phyloP scores from a whole-genome alignment of 1,284 basidiomycete species.

The Neonothopanus nambi region DNA sequence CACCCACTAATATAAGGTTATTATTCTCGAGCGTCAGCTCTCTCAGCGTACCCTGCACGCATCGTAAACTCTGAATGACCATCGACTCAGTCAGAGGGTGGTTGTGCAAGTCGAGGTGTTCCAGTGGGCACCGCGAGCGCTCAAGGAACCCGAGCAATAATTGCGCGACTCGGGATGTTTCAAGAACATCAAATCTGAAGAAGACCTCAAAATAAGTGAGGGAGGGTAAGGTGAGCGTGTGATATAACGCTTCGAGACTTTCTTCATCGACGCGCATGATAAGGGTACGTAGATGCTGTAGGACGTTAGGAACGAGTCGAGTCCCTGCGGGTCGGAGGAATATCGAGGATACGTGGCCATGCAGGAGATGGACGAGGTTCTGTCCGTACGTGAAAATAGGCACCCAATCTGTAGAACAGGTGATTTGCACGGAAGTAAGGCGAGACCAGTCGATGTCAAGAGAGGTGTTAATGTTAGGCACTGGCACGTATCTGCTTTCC shows the following conservation, averaged over 20 bases:
- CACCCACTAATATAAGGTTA: not conserved
- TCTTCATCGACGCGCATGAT: not conserved
- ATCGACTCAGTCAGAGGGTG: not conserved
- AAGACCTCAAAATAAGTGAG: slow-evolving; percentile 10
- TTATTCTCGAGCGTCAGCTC: not conserved
- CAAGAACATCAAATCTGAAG: not conserved
- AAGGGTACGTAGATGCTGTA: not conserved
- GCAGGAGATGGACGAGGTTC: not conserved
- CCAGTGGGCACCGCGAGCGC: slow-evolving; percentile 15
- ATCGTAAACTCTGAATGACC: slow-evolving; percentile 9
- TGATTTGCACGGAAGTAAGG: not conserved
- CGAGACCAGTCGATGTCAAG: not conserved
- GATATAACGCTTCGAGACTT: not conserved
- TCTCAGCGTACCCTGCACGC: not conserved
- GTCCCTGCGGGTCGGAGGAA: not conserved
- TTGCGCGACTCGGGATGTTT: not conserved
- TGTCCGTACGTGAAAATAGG: not conserved
- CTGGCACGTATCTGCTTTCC: not conserved
- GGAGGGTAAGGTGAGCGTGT: slow-evolving; percentile 8
- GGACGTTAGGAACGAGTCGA: not conserved
- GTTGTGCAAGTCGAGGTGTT: slow-evolving; percentile 14
- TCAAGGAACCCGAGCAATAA: slow-evolving; percentile 9
- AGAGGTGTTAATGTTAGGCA: not conserved
- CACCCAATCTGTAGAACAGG: not conserved
- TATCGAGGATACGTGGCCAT: not conserved